Conservation (phyloP, 1,284 basidiomycete species). For the Pascua guehoae region DNA sequence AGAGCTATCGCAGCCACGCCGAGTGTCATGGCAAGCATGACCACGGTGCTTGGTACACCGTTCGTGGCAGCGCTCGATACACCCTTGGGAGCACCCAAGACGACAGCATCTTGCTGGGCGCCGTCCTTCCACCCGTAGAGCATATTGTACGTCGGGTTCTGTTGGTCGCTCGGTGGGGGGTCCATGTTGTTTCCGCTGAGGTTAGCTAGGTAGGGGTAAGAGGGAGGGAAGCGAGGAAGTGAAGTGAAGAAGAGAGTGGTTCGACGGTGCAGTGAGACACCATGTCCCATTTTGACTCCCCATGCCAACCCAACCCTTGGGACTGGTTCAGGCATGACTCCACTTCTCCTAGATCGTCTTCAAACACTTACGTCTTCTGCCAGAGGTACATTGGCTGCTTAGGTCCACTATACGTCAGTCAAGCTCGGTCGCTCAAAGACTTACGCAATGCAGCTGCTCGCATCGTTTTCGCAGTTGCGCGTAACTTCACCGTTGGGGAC, state of each 20-base stretch:
- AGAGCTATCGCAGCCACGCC: too few relatives aligned
- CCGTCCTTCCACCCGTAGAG: conserved; percentile 13
- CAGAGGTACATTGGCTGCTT: conserved; percentile 18
- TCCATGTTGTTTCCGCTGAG: conserved; percentile 12
- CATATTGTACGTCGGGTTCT: conserved; percentile 4
- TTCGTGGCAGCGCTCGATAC: too few relatives aligned
- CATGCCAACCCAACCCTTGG: neutral
- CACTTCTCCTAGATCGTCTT: neutral
- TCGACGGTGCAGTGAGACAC: too few relatives aligned
- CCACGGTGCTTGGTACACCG: too few relatives aligned
- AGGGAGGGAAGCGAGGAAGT: too few relatives aligned
- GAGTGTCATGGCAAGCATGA: too few relatives aligned
- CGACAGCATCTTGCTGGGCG: conserved; percentile 10
- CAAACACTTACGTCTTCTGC: conserved; percentile 5
- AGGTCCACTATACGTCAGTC: conserved; percentile 13
- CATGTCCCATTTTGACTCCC: neutral
- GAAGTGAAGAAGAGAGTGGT: neutral
- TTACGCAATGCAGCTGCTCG: conserved; percentile 30
- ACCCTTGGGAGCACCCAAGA: neutral
- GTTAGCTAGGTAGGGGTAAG: neutral
- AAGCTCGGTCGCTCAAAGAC: too few relatives aligned
- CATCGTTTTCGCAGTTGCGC: conserved; percentile 30
- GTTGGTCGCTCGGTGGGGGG: neutral
- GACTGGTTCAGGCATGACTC: neutral
- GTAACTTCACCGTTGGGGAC: conserved; percentile 51